A percentile compares a stretch with the other conserved stretches of the same genome.
Evolutionary conservation across 2,329 filamentous ascomycete genomes (phyloP).

Genomic region (Trichophyton mentagrophytes): DNA sequence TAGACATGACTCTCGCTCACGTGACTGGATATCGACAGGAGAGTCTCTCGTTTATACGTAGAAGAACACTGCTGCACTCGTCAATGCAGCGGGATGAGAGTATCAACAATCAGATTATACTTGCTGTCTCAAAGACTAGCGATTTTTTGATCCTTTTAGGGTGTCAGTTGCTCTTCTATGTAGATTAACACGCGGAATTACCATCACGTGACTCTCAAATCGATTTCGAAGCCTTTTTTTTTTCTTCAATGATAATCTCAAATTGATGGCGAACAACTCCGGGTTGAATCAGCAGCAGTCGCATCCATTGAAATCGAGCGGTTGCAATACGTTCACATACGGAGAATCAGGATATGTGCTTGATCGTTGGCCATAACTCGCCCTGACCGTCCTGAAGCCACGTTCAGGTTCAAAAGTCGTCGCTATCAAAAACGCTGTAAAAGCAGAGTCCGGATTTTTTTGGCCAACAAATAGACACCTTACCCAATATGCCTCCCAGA

Average conservation of each 20-base stretch:
- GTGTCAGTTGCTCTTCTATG: not conserved
- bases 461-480: not conserved
- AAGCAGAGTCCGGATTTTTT: not conserved
- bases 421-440: not conserved
- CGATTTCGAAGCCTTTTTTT: not conserved
- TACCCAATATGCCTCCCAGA: constrained; percentile 9
- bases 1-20: too few species aligned
- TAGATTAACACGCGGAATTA: not conserved
- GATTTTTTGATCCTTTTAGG: too few species aligned
- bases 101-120: too few species aligned
- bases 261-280: not conserved
- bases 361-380: not conserved
- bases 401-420: not conserved
- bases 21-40: too few species aligned
- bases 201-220: not conserved
- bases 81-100: too few species aligned
- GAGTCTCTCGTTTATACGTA: too few species aligned
- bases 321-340: not conserved
- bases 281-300: not conserved
- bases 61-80: too few species aligned
- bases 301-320: not conserved
- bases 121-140: too few species aligned
- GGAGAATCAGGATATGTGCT: not conserved
- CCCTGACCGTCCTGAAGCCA: not conserved
- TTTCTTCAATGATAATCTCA: not conserved